phyloP scores from a whole-genome alignment of 2,329 filamentous ascomycete species.

The Aspergillus unguis region DNA sequence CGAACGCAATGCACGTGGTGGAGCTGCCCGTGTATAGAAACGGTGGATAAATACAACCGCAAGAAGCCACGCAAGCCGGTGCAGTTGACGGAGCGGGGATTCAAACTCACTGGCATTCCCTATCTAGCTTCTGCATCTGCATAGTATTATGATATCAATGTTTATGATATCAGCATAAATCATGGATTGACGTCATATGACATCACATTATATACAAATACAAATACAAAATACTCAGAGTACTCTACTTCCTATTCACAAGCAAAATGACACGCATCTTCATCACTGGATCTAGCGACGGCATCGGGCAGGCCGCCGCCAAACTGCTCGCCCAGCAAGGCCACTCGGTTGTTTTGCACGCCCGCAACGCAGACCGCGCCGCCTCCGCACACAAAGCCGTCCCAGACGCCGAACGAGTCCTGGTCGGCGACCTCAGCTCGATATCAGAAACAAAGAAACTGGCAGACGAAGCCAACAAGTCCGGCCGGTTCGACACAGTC shows the following conservation, averaged over 20 bases:
- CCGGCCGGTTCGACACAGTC: conserved; percentile 52
- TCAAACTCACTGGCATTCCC: conserved; percentile 47
- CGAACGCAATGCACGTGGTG: conserved; percentile 24
- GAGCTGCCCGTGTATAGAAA: conserved; percentile 21
- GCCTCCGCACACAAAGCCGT: conserved; percentile 47
- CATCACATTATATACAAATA: neutral
- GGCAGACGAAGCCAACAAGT: conserved; percentile 48
- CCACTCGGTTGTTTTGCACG: conserved; percentile 57
- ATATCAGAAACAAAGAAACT: conserved; percentile 51
- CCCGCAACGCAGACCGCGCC: conserved; percentile 54
- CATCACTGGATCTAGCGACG: conserved; percentile 59
- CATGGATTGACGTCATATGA: neutral
- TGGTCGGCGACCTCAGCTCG: conserved; percentile 54
- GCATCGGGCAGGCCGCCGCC: conserved; percentile 53
- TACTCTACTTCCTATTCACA: neutral
- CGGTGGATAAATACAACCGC: conserved; percentile 29
- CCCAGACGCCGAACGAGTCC: conserved; percentile 50
- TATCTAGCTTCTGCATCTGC: neutral
- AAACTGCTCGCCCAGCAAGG: conserved; percentile 50
- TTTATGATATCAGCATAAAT: too few species aligned
- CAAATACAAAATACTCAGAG: neutral
- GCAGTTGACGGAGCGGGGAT: conserved; percentile 43
- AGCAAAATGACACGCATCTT: conserved; percentile 28
- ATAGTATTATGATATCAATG: too few species aligned
- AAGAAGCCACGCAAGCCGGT: conserved; percentile 31